These are phyloP conservation scores for Backusella parvicylindrica DNA, from an alignment of 192 early-diverging fungal species.

Conservation along the genomic window DNA sequence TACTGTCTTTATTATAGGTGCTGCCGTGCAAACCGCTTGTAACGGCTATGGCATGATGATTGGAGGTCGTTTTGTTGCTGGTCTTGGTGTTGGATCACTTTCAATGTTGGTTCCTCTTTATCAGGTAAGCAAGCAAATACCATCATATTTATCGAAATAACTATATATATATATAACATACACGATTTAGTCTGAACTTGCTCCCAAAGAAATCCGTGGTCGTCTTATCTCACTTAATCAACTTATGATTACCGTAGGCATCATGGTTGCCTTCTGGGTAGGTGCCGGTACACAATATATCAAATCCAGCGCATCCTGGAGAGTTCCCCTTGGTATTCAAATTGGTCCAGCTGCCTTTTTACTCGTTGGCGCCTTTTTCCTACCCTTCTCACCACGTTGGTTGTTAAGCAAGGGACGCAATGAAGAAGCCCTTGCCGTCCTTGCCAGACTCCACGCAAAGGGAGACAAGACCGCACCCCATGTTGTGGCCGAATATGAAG, in stretches of 20 bases:
- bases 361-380: conserved; percentile 60
- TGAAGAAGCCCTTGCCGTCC: conserved; percentile 67
- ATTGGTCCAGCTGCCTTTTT: conserved; percentile 72
- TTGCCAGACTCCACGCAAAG: conserved; percentile 64
- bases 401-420: conserved; percentile 58
- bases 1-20: conserved; percentile 70
- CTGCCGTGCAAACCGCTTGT: conserved; percentile 62
- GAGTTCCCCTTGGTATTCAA: conserved; percentile 83
- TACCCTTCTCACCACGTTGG: conserved; percentile 90
- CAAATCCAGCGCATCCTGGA: conserved; percentile 59
- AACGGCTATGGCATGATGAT: conserved; percentile 58
- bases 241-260: conserved; percentile 87
- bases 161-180: background rate
- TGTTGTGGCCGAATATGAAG: conserved; percentile 64
- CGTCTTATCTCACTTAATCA: conserved; percentile 85
- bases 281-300: conserved; percentile 30
- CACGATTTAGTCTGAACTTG: conserved; percentile 57
- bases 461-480: conserved; percentile 51
- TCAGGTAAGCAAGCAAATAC: conserved; percentile 6
- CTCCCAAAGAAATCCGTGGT: conserved; percentile 81
- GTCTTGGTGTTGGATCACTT: conserved; percentile 42
- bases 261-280: conserved; percentile 57
- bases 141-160: background rate
- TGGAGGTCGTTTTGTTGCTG: conserved; percentile 74
- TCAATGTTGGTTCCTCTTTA: conserved; percentile 29